These are phyloP conservation scores for Ceratopteris richardii DNA, from an alignment of 75 land plant species.

Conservation along the genomic window DNA sequence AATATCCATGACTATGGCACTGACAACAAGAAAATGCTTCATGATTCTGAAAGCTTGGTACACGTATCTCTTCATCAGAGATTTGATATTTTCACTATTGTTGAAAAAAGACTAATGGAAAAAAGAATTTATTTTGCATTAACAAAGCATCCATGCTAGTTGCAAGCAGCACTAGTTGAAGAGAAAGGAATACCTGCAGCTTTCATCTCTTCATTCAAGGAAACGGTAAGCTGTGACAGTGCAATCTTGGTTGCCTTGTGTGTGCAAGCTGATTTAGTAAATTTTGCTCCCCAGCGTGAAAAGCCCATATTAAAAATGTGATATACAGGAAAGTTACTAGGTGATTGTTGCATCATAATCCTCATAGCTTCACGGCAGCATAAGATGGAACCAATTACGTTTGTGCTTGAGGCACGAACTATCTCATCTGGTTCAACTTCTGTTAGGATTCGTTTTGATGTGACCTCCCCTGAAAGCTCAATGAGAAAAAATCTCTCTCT, in stretches of 20 bases:
- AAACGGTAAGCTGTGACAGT: slow-evolving; percentile 20
- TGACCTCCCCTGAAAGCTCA: slow-evolving; percentile 24
- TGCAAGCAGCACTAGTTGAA: too few species aligned
- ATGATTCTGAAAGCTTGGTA: too few species aligned
- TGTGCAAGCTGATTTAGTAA: slow-evolving; percentile 25
- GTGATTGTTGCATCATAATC: slow-evolving; percentile 17
- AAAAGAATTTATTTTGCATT: too few species aligned
- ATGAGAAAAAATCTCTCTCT: neutral
- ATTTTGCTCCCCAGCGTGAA: slow-evolving; percentile 28
- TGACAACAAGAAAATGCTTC: too few species aligned
- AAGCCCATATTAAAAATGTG: slow-evolving; percentile 37
- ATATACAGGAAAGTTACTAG: slow-evolving; percentile 13
- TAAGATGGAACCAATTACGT: slow-evolving; percentile 24
- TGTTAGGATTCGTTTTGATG: slow-evolving; percentile 18
- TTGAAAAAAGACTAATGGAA: too few species aligned
- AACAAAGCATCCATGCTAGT: too few species aligned
- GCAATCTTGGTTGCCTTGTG: slow-evolving; percentile 28
- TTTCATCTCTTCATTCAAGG: slow-evolving; percentile 18
- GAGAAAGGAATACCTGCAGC: slow-evolving; percentile 25
- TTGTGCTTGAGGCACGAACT: slow-evolving; percentile 17
- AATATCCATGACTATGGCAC: too few species aligned
- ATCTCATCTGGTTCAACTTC: slow-evolving; percentile 26
- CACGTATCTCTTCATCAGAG: too few species aligned
- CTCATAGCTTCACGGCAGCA: slow-evolving; percentile 32
- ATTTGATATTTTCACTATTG: too few species aligned